Conservation (phyloP, 192 early-diverging fungal species). For the Backusella westeae region DNA sequence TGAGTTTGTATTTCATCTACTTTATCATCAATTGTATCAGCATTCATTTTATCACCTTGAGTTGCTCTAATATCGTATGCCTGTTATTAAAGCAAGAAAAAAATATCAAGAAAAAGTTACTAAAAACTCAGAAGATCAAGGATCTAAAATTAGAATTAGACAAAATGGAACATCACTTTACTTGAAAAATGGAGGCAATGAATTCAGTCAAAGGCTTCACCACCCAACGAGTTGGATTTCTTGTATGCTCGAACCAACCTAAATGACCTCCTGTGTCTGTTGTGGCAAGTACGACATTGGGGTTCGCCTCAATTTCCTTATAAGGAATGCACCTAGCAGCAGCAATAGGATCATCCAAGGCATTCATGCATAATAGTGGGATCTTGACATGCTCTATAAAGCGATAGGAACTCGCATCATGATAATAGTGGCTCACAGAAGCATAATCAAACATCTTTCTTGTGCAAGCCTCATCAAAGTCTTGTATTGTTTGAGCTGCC, state of each 20-base stretch:
- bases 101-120: neutral
- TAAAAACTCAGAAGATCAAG: neutral
- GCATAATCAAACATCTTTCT: constrained; percentile 71
- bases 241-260: constrained; percentile 75
- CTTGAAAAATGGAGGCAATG: constrained; percentile 47
- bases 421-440: constrained; percentile 79
- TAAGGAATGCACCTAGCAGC: constrained; percentile 62
- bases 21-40: constrained; percentile 12
- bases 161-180: neutral
- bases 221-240: constrained; percentile 55
- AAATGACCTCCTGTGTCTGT: constrained; percentile 84
- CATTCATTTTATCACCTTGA: neutral
- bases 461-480: constrained; percentile 85
- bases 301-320: constrained; percentile 71
- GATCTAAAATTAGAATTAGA: neutral
- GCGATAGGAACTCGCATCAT: constrained; percentile 56
- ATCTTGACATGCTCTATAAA: constrained; percentile 62
- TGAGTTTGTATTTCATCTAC: constrained; percentile 6
- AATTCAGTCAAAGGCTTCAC: constrained; percentile 68
- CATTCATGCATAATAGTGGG: constrained; percentile 80
- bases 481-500: constrained; percentile 58
- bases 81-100: neutral
- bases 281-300: constrained; percentile 74
- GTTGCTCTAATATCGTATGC: constrained; percentile 6
- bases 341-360: constrained; percentile 89